A percentile compares a stretch with the other conserved stretches of the same genome.
phyloP scores from a whole-genome alignment of 176 grass and related monocot species.

The Ananas comosus region DNA sequence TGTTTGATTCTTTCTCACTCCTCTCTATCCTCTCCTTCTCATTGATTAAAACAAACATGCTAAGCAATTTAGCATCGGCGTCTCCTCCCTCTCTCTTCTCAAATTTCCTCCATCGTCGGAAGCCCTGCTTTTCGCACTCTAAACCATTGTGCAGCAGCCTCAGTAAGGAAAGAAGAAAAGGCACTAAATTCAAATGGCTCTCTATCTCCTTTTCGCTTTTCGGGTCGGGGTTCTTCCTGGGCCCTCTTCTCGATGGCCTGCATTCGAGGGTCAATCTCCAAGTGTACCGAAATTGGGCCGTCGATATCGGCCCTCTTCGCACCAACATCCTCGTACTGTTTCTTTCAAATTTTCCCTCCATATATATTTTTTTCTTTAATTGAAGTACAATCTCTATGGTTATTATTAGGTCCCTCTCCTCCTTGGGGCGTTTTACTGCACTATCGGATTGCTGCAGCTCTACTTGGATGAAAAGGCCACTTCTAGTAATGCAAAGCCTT shows the following conservation, averaged over 20 bases:
- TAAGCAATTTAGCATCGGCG: not conserved
- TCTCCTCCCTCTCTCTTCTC: not conserved
- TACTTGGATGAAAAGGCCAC: constrained; percentile 43
- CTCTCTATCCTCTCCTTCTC: not conserved
- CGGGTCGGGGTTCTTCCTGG: constrained; percentile 58
- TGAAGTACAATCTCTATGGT: not conserved
- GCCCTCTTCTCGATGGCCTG: constrained; percentile 70
- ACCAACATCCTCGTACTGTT: constrained; percentile 55
- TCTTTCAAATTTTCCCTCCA: not conserved
- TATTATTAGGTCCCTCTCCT: constrained; percentile 57
- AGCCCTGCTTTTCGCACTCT: not conserved
- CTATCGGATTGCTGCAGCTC: constrained; percentile 57
- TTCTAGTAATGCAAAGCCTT: constrained; percentile 25
- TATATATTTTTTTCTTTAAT: not conserved
- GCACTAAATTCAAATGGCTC: constrained; percentile 38
- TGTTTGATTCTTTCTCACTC: not conserved
- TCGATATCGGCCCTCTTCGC: constrained; percentile 60
- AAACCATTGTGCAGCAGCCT: constrained; percentile 16
- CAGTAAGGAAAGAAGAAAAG: constrained; percentile 3
- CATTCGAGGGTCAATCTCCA: constrained; percentile 83
- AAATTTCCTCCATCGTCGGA: not conserved
- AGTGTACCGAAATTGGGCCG: constrained; percentile 49
- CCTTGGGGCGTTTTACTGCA: constrained; percentile 74
- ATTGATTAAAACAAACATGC: constrained; percentile 8
- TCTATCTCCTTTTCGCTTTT: constrained; percentile 47